Percentiles rank a stretch among this genome's conserved stretches.
phyloP scores from a whole-genome alignment of 495 filamentous ascomycete species.

The Aspergillus nanangensis region DNA sequence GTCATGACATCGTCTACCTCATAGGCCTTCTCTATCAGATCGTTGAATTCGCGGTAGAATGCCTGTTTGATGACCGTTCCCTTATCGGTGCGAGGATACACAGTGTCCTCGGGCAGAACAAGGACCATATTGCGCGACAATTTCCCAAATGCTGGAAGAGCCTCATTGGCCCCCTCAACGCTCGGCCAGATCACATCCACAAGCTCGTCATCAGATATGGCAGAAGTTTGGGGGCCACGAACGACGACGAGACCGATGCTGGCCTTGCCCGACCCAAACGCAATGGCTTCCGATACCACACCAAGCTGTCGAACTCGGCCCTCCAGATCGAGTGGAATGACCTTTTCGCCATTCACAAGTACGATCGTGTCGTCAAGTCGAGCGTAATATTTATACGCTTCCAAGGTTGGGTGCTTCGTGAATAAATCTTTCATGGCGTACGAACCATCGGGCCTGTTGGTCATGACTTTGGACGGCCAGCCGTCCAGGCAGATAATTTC shows the following conservation, averaged over 20 bases:
- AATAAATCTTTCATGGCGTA: conserved; percentile 45
- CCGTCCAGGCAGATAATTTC: conserved; percentile 56
- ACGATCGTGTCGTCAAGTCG: conserved; percentile 58
- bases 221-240: conserved; percentile 29
- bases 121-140: conserved; percentile 49
- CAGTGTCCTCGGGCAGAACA: conserved; percentile 36
- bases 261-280: conserved; percentile 34
- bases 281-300: conserved; percentile 33
- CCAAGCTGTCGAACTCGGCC: conserved; percentile 33
- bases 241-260: conserved; percentile 45
- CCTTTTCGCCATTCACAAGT: conserved; percentile 64
- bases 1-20: conserved; percentile 20
- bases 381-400: conserved; percentile 57
- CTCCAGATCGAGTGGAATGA: conserved; percentile 61
- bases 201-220: conserved; percentile 38
- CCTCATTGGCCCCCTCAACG: conserved; percentile 43
- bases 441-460: conserved; percentile 46
- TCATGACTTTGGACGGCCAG: conserved; percentile 61
- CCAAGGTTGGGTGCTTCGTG: conserved; percentile 43
- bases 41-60: conserved; percentile 46
- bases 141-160: conserved; percentile 48
- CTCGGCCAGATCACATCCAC: conserved; percentile 50
- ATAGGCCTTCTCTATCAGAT: conserved; percentile 47
- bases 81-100: conserved; percentile 52
- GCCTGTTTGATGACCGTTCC: conserved; percentile 51